Evolutionary conservation across 441 rosid genomes (phyloP).

Genomic region (Rhodomyrtus psidioides): DNA sequence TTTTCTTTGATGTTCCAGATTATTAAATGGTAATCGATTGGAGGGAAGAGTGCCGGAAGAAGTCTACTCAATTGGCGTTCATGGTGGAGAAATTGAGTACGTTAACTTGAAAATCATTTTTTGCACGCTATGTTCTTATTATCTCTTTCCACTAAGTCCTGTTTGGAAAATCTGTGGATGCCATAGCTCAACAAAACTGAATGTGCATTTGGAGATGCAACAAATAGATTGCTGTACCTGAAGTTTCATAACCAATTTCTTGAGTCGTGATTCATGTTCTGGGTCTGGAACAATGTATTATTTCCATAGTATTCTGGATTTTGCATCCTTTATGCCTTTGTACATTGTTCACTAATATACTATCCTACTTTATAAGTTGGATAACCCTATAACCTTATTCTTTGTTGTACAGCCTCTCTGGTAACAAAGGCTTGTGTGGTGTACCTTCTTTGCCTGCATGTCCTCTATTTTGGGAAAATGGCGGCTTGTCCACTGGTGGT

Average conservation of each 20-base stretch:
- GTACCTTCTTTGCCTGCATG: conserved; percentile 69
- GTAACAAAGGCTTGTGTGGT: conserved; percentile 91
- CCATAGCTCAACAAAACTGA: background rate
- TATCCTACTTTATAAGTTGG: background rate
- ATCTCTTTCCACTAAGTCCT: background rate
- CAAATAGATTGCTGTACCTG: background rate
- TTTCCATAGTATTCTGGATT: background rate
- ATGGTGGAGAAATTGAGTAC: conserved; percentile 95
- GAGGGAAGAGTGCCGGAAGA: conserved; percentile 86
- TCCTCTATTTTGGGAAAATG: conserved; percentile 78
- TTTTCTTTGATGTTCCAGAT: conserved; percentile 34
- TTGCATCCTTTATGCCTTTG: background rate
- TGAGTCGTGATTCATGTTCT: background rate
- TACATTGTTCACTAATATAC: background rate
- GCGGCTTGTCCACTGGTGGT: conserved; percentile 74
- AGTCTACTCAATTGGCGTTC: conserved; percentile 82
- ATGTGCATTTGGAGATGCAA: background rate
- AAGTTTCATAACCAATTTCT: background rate
- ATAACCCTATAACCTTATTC: background rate
- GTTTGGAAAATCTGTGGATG: background rate
- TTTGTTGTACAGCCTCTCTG: conserved; percentile 63
- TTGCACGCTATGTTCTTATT: background rate
- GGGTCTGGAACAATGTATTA: background rate
- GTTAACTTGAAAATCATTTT: conserved; percentile 12
- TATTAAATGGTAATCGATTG: conserved; percentile 59